Conservation (phyloP, 495 filamentous ascomycete genomes). For the Tuber borchii region DNA sequence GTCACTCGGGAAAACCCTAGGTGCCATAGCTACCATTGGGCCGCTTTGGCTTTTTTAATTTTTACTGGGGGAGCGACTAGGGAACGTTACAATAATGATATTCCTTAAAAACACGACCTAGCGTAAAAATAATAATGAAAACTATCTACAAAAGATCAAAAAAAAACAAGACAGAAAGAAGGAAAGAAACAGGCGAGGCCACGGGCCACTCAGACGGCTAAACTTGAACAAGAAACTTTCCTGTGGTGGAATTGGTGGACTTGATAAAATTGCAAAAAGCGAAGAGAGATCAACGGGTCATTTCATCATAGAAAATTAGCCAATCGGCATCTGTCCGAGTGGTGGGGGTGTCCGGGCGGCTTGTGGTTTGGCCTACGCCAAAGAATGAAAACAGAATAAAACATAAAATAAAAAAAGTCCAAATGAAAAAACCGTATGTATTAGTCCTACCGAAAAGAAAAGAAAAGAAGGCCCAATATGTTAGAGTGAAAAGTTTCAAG, state of each 20-base stretch:
- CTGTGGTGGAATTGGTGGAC: no score
- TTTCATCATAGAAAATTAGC: no score
- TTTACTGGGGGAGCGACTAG: not conserved
- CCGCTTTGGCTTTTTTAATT: not conserved
- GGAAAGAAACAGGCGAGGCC: not conserved
- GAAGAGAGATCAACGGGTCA: no score
- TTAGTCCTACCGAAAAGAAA: not conserved
- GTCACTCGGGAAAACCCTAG: not conserved
- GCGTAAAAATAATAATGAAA: not conserved
- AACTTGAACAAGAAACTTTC: no score
- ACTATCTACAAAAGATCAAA: not conserved
- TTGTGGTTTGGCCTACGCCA: no score
- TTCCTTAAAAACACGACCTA: not conserved
- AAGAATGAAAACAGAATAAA: not conserved
- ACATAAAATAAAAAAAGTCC: no score
- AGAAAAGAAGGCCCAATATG: not conserved
- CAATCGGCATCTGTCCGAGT: no score
- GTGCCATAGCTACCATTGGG: not conserved
- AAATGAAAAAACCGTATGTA: not conserved
- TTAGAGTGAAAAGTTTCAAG: slow-evolving; percentile 33
- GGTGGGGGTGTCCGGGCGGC: no score
- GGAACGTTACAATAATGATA: not conserved
- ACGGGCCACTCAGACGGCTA: no score
- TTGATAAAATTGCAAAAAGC: no score
- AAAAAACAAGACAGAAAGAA: not conserved